Evolutionary conservation across 495 filamentous ascomycete genomes (phyloP).

Genomic region (Penicillium diatomitis): DNA sequence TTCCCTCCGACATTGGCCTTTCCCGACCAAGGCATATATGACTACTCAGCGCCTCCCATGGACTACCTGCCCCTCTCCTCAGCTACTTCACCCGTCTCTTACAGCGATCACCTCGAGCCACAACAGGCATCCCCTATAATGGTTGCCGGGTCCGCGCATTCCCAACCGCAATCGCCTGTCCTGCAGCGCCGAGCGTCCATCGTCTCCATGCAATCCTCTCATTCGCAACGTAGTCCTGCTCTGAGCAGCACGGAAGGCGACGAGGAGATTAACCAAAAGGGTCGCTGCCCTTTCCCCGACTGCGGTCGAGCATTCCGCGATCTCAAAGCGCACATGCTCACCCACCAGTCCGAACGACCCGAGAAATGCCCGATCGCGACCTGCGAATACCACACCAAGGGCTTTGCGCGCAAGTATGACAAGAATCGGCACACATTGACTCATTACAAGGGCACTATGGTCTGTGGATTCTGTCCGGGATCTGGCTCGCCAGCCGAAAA

Average conservation of each 20-base stretch:
- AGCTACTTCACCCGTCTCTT: conserved; percentile 24
- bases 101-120: conserved; percentile 19
- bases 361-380: conserved; percentile 94
- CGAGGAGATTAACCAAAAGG: conserved; percentile 56
- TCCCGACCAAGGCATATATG: conserved; percentile 21
- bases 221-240: conserved; percentile 45
- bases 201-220: conserved; percentile 46
- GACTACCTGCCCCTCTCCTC: conserved; percentile 28
- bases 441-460: conserved; percentile 99
- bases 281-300: conserved; percentile 72
- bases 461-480: conserved; percentile 94
- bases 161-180: conserved; percentile 24
- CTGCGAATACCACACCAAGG: conserved; percentile 92
- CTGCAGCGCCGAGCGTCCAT: conserved; percentile 44
- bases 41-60: conserved; percentile 13
- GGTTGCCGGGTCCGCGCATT: conserved; percentile 23
- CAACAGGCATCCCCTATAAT: conserved; percentile 30
- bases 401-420: conserved; percentile 96
- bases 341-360: conserved; percentile 85
- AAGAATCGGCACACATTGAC: conserved; percentile 98
- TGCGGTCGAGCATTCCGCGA: conserved; percentile 92
- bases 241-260: conserved; percentile 46
- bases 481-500: conserved; percentile 90
- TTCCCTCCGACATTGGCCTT: conserved; percentile 28
- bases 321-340: conserved; percentile 91